Evolutionary conservation across 2,329 filamentous ascomycete species (phyloP).

Genomic region (Delphinella strobiligena): DNA sequence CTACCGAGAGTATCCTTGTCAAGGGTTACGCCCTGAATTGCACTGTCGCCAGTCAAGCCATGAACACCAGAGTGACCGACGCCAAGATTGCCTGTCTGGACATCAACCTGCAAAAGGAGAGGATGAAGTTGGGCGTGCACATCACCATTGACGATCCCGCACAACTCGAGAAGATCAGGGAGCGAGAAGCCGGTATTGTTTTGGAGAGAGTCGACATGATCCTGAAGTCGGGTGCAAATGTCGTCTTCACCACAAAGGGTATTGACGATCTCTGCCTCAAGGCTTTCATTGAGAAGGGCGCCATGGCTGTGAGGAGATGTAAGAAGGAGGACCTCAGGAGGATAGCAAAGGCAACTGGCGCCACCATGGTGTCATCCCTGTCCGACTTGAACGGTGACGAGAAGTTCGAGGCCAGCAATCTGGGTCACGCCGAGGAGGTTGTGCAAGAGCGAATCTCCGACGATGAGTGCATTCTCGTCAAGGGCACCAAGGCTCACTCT

Average conservation of each 20-base stretch:
- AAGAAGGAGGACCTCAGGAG: conserved; percentile 97
- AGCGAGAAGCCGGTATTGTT: conserved; percentile 84
- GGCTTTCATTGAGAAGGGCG: conserved; percentile 84
- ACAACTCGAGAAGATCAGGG: conserved; percentile 92
- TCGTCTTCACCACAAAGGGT: conserved; percentile 92
- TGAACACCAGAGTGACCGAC: conserved; percentile 83
- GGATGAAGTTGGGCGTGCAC: conserved; percentile 98
- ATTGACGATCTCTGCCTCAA: conserved; percentile 95
- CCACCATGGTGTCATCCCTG: conserved; percentile 81
- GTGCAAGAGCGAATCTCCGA: conserved; percentile 98
- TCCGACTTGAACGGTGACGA: conserved; percentile 97
- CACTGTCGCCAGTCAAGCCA: conserved; percentile 95
- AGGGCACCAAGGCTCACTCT: conserved; percentile 80
- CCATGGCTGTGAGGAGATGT: conserved; percentile 89
- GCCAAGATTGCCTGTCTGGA: conserved; percentile 95
- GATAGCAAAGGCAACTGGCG: conserved; percentile 92
- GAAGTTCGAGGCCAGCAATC: conserved; percentile 79
- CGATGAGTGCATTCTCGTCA: conserved; percentile 94
- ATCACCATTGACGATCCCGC: conserved; percentile 96
- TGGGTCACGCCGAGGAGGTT: conserved; percentile 89
- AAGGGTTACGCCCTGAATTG: conserved; percentile 98
- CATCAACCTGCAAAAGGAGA: conserved; percentile 97
- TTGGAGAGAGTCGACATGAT: conserved; percentile 95
- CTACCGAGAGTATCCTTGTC: conserved; percentile 75
- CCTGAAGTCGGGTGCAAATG: conserved; percentile 91